These are phyloP conservation scores for Endothia cerciana DNA, from an alignment of 2,329 filamentous ascomycete genomes.

Conservation along the genomic window DNA sequence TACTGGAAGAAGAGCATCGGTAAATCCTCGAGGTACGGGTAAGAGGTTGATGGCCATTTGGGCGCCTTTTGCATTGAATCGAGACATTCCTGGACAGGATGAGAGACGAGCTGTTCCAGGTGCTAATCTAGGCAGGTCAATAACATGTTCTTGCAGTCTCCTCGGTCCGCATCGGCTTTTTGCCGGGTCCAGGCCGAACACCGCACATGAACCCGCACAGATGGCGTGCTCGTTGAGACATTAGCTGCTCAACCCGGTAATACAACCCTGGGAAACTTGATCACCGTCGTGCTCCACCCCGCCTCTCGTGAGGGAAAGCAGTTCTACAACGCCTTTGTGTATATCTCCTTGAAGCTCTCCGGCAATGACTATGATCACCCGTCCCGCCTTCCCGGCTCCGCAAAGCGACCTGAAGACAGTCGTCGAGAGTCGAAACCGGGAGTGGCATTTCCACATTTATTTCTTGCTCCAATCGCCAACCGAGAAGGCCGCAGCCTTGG, in stretches of 20 bases:
- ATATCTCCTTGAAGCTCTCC: not conserved
- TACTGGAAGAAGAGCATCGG: not conserved
- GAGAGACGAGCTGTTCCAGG: not conserved
- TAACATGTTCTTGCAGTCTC: not conserved
- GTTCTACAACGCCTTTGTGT: not conserved
- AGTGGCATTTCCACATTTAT: slow-evolving; percentile 43
- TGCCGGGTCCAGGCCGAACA: not conserved
- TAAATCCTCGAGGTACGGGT: not conserved
- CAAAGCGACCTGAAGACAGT: slow-evolving; percentile 38
- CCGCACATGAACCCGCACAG: not conserved
- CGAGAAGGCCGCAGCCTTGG: slow-evolving; percentile 39
- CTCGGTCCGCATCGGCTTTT: slow-evolving; percentile 15
- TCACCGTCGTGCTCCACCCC: not conserved
- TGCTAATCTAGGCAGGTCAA: not conserved
- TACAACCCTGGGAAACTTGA: not conserved
- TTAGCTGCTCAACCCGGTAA: not conserved
- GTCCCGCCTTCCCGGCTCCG: slow-evolving; percentile 22
- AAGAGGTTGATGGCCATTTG: not conserved
- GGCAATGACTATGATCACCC: slow-evolving; percentile 29
- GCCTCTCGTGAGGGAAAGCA: not conserved
- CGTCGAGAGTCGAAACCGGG: slow-evolving; percentile 36
- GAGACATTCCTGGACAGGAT: not conserved
- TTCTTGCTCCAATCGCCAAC: slow-evolving; percentile 39
- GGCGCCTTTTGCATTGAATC: not conserved
- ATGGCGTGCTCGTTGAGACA: slow-evolving; percentile 22